Conservation (phyloP, 1,284 basidiomycete genomes). For the Ustilago loliicola region DNA sequence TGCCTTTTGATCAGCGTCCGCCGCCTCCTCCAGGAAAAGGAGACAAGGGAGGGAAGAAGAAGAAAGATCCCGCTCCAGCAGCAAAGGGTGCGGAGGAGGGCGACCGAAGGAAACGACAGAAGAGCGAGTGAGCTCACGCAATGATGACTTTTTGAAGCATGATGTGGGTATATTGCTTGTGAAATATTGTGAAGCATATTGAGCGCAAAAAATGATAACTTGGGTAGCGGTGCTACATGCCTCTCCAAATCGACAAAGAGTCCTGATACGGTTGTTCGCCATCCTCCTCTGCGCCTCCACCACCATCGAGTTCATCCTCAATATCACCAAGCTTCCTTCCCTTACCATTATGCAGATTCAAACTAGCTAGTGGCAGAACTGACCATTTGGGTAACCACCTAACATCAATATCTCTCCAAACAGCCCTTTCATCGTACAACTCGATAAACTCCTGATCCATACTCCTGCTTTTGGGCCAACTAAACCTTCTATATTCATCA, state of each 20-base stretch:
- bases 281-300: background rate
- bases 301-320: constrained; percentile 22
- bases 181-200: background rate
- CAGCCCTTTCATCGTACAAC: constrained; percentile 66
- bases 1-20: constrained; percentile 53
- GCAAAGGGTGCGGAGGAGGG: background rate
- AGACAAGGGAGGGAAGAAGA: constrained; percentile 46
- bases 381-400: constrained; percentile 51
- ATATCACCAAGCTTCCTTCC: constrained; percentile 16
- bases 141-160: background rate
- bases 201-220: too few species aligned
- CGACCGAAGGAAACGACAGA: constrained; percentile 48
- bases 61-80: constrained; percentile 13
- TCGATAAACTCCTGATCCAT: constrained; percentile 76
- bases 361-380: constrained; percentile 27
- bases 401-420: constrained; percentile 40
- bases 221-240: constrained; percentile 35
- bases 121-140: constrained; percentile 44
- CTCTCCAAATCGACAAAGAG: constrained; percentile 40
- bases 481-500: constrained; percentile 75
- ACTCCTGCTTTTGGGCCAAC: constrained; percentile 73
- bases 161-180: constrained; percentile 21
- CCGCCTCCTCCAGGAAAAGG: constrained; percentile 23
- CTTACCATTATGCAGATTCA: constrained; percentile 32
- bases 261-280: constrained; percentile 5